These are phyloP conservation scores for Neopestalotiopsis clavispora DNA, from an alignment of 2,329 filamentous ascomycete species.

Conservation along the genomic window DNA sequence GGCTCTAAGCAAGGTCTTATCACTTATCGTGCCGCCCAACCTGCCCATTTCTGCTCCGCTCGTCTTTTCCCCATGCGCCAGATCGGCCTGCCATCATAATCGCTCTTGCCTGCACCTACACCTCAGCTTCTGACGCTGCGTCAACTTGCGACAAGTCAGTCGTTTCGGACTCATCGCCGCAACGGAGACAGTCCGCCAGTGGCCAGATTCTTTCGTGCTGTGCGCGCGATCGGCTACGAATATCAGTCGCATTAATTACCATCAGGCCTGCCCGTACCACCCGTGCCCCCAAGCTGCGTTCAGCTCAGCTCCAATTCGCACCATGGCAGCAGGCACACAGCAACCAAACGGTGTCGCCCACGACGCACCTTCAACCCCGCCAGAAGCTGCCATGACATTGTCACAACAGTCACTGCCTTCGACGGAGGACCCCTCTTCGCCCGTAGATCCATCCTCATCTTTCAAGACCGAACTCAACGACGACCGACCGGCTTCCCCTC, in stretches of 20 bases:
- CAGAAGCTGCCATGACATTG: slow-evolving; percentile 35
- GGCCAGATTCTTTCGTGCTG: background rate
- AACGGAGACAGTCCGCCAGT: background rate
- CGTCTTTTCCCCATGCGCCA: background rate
- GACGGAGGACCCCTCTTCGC: slow-evolving; percentile 60
- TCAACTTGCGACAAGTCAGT: background rate
- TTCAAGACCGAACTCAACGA: slow-evolving; percentile 58
- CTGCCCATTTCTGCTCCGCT: background rate
- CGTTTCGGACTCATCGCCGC: too few relatives aligned
- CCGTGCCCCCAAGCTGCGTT: background rate
- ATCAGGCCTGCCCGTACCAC: background rate
- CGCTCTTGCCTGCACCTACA: background rate
- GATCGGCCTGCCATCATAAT: background rate
- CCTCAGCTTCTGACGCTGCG: background rate
- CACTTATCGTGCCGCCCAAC: background rate
- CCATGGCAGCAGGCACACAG: slow-evolving; percentile 17
- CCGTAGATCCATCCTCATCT: slow-evolving; percentile 51
- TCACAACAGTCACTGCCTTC: slow-evolving; percentile 62
- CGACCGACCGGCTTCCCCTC: slow-evolving; percentile 45
- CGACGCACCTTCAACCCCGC: slow-evolving; percentile 37
- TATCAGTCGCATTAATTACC: background rate
- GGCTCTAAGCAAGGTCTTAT: background rate
- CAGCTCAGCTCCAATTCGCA: background rate
- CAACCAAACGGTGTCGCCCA: slow-evolving; percentile 25
- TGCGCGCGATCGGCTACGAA: background rate